phyloP scores from a whole-genome alignment of 108 stramenopile species.

The Stephanodiscus minutulus region DNA sequence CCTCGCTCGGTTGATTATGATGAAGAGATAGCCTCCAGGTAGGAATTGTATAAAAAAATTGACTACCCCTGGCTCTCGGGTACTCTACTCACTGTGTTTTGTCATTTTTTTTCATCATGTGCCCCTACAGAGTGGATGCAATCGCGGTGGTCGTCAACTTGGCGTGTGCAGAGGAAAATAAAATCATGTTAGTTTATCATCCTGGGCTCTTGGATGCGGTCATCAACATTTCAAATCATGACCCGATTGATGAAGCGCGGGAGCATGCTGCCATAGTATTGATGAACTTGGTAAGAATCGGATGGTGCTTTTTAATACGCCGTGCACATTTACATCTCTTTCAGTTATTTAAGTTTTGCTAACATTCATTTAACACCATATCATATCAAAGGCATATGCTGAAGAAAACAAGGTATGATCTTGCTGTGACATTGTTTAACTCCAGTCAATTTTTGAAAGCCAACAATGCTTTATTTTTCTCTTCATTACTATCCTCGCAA shows the following conservation, averaged over 20 bases:
- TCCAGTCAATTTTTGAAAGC: background rate
- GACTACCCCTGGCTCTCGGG: too few species aligned
- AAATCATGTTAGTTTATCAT: slow-evolving; percentile 45
- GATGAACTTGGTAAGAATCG: slow-evolving; percentile 51
- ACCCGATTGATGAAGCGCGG: slow-evolving; percentile 54
- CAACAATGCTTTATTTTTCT: background rate
- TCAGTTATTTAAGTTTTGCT: background rate
- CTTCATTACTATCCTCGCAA: background rate
- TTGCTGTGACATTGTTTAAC: background rate
- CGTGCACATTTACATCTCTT: background rate
- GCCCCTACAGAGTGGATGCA: slow-evolving; percentile 44
- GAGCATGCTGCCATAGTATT: slow-evolving; percentile 58
- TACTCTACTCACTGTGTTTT: too few species aligned
- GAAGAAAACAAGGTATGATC: slow-evolving; percentile 53
- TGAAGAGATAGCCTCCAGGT: slow-evolving; percentile 36
- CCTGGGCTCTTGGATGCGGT: slow-evolving; percentile 45
- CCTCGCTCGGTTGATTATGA: slow-evolving; percentile 27
- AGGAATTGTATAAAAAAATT: too few species aligned
- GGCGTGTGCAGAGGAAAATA: slow-evolving; percentile 56
- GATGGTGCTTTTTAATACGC: background rate
- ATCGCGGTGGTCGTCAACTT: slow-evolving; percentile 47
- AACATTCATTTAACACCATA: background rate
- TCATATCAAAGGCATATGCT: slow-evolving; percentile 38
- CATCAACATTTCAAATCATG: slow-evolving; percentile 45
- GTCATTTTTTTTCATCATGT: too few species aligned